A percentile compares a stretch with the other conserved stretches of the same genome.
These are phyloP conservation scores for Ligustrum vulgare DNA, from an alignment of 257 asterid genomes.

Conservation along the genomic window DNA sequence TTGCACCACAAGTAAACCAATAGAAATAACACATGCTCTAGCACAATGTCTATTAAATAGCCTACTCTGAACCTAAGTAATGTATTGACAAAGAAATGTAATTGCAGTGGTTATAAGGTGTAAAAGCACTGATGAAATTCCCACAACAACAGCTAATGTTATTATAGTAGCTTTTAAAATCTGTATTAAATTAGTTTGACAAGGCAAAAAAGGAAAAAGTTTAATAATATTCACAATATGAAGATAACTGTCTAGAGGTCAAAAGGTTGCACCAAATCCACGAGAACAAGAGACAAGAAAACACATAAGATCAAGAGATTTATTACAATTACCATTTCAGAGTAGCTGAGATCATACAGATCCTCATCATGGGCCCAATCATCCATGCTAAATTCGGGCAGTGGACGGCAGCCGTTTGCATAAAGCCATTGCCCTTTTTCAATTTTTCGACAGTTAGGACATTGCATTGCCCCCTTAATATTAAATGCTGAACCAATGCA, in stretches of 20 bases:
- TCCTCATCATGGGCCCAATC: conserved; percentile 95
- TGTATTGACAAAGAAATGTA: neutral
- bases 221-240: neutral
- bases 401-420: conserved; percentile 77
- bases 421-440: conserved; percentile 98
- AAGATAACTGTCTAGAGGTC: neutral
- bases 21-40: neutral
- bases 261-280: neutral
- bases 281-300: neutral
- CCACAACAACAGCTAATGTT: neutral
- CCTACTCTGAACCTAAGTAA: neutral
- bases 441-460: conserved; percentile 96
- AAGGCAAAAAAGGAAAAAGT: neutral
- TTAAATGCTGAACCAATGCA: conserved; percentile 99
- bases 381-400: conserved; percentile 83
- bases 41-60: neutral
- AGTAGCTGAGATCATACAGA: conserved; percentile 70
- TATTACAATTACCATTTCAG: conserved; percentile 72
- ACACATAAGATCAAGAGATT: conserved; percentile 3
- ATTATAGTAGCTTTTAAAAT: neutral
- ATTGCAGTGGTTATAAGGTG: neutral
- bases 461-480: conserved; percentile 95
- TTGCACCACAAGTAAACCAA: neutral
- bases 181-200: neutral
- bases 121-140: neutral